Evolutionary conservation across 2,329 filamentous ascomycete species (phyloP).

Genomic region (Gaeumannomyces sp.): DNA sequence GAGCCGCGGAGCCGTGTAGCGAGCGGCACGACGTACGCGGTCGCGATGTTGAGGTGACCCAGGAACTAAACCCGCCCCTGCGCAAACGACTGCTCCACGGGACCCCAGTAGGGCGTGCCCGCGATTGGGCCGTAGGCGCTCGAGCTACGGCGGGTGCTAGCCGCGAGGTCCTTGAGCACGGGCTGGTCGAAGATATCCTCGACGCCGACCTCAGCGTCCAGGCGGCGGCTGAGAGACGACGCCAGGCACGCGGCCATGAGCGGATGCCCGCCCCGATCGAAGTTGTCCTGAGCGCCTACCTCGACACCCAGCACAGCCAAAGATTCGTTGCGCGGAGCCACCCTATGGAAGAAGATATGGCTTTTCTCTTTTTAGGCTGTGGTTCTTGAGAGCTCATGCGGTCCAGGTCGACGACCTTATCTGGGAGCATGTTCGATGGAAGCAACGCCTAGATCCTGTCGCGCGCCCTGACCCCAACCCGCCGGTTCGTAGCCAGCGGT

Average conservation of each 20-base stretch:
- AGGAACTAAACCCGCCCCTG: background rate
- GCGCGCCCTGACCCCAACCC: background rate
- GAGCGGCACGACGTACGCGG: background rate
- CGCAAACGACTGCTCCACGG: background rate
- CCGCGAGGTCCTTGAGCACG: background rate
- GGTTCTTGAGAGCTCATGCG: constrained; percentile 43
- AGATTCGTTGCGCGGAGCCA: background rate
- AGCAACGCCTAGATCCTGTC: constrained; percentile 26
- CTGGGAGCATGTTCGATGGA: constrained; percentile 55
- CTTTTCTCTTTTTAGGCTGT: constrained; percentile 48
- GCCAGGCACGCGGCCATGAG: background rate
- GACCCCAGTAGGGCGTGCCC: background rate
- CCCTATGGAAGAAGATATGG: background rate
- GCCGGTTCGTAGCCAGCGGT: background rate
- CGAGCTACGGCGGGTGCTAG: background rate
- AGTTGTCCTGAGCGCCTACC: background rate
- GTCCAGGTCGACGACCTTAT: constrained; percentile 41
- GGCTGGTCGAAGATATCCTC: background rate
- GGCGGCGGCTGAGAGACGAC: background rate
- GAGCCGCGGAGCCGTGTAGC: background rate
- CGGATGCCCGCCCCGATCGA: background rate
- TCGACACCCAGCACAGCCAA: background rate
- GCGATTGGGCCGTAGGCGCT: background rate
- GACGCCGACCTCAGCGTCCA: background rate
- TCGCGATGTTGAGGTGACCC: background rate